Percentiles rank a stretch among this genome's conserved stretches.
These are phyloP conservation scores for Luffa aegyptiaca DNA, from an alignment of 306 rosid genomes.

Conservation along the genomic window DNA sequence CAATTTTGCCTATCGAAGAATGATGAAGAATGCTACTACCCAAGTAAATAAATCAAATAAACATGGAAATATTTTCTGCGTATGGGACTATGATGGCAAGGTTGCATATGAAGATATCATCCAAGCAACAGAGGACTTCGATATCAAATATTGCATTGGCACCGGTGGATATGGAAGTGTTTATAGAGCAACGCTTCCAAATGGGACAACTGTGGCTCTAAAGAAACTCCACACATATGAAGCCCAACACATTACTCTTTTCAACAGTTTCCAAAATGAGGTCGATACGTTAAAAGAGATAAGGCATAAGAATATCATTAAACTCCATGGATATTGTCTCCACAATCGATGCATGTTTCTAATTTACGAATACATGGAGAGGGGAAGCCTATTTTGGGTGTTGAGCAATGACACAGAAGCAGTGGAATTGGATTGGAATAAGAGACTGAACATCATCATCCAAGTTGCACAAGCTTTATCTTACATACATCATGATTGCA, in stretches of 20 bases:
- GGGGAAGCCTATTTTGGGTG: slow-evolving; percentile 21
- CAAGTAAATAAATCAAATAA: not conserved
- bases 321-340: slow-evolving; percentile 22
- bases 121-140: slow-evolving; percentile 19
- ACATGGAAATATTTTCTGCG: slow-evolving; percentile 18
- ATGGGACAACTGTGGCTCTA: slow-evolving; percentile 18
- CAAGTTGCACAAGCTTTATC: slow-evolving; percentile 19
- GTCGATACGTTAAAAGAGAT: slow-evolving; percentile 9
- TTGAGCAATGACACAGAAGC: slow-evolving; percentile 15
- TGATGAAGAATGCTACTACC: not conserved
- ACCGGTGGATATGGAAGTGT: slow-evolving; percentile 4
- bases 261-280: slow-evolving; percentile 18
- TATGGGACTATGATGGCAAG: slow-evolving; percentile 23
- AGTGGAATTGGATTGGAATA: slow-evolving; percentile 11
- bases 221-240: slow-evolving; percentile 18
- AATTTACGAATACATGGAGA: slow-evolving; percentile 19
- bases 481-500: slow-evolving; percentile 23
- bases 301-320: slow-evolving; percentile 20
- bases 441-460: slow-evolving; percentile 4
- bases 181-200: slow-evolving; percentile 14
- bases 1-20: not conserved
- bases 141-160: slow-evolving; percentile 16
- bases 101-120: slow-evolving; percentile 19
- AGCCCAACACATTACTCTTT: slow-evolving; percentile 5
- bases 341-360: slow-evolving; percentile 19